These are phyloP conservation scores for Corynespora cassiicola DNA, from an alignment of 2,329 filamentous ascomycete genomes.

Conservation along the genomic window DNA sequence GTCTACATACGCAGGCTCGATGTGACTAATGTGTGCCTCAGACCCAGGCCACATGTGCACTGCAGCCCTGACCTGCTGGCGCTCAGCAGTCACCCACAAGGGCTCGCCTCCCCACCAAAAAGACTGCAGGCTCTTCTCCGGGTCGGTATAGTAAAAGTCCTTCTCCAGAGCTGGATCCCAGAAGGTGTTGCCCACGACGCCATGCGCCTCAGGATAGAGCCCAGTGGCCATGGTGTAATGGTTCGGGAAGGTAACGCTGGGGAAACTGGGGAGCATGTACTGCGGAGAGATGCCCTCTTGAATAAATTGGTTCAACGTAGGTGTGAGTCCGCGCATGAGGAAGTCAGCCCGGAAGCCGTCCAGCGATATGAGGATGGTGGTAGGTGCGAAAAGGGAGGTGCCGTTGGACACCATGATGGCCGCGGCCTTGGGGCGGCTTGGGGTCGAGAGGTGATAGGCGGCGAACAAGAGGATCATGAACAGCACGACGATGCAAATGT, in stretches of 20 bases:
- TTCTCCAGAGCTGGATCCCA: constrained; percentile 81
- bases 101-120: constrained; percentile 98
- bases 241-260: constrained; percentile 93
- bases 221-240: constrained; percentile 95
- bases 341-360: constrained; percentile 98
- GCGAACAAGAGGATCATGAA: constrained; percentile 63
- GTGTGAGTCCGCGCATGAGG: constrained; percentile 81
- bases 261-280: constrained; percentile 95
- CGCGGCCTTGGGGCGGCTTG: constrained; percentile 20
- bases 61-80: constrained; percentile 76
- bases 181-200: constrained; percentile 91
- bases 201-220: constrained; percentile 89
- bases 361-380: constrained; percentile 90
- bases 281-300: constrained; percentile 84
- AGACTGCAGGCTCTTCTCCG: constrained; percentile 74
- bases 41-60: constrained; percentile 99
- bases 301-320: constrained; percentile 78
- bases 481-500: constrained; percentile 56
- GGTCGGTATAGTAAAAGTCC: constrained; percentile 89
- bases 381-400: constrained; percentile 86
- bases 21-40: constrained; percentile 80
- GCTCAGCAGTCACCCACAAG: constrained; percentile 91
- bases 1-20: constrained; percentile 82
- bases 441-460: constrained; percentile 62
- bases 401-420: constrained; percentile 70